A percentile compares a stretch with the other conserved stretches of the same genome.
Evolutionary conservation across 495 filamentous ascomycete genomes (phyloP).

Genomic region (Hyaloscypha variabilis): DNA sequence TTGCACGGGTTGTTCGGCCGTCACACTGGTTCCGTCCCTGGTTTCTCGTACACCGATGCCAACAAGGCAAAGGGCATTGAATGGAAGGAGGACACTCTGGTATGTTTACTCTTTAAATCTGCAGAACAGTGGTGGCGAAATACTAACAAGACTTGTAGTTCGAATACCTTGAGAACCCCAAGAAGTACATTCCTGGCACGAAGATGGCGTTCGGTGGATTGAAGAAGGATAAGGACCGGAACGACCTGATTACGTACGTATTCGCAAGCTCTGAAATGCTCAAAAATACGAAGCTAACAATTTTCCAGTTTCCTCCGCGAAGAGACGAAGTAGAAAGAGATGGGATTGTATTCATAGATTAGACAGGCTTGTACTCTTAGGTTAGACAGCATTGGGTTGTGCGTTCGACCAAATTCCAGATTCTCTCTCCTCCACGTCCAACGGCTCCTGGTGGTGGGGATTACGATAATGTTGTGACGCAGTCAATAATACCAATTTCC

Average conservation of each 20-base stretch:
- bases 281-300: constrained; percentile 12
- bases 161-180: constrained; percentile 88
- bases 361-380: constrained; percentile 26
- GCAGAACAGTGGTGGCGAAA: neutral
- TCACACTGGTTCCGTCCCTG: constrained; percentile 86
- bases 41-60: constrained; percentile 98
- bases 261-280: neutral
- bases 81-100: constrained; percentile 88
- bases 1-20: constrained; percentile 97
- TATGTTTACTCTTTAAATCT: constrained; percentile 45
- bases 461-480: neutral
- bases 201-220: constrained; percentile 99
- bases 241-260: constrained; percentile 97
- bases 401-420: constrained; percentile 24
- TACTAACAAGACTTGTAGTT: constrained; percentile 52
- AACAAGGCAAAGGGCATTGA: constrained; percentile 95
- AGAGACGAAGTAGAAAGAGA: constrained; percentile 31
- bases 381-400: constrained; percentile 24
- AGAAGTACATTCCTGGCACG: constrained; percentile 97
- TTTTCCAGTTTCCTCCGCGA: constrained; percentile 31
- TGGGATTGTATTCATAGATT: constrained; percentile 27
- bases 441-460: neutral
- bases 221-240: constrained; percentile 99
- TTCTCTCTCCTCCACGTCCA: constrained; percentile 24
- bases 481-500: neutral